A percentile compares a stretch with the other conserved stretches of the same genome.
phyloP scores from a whole-genome alignment of 805 yeast species.

The Cyberlindnera americana region DNA sequence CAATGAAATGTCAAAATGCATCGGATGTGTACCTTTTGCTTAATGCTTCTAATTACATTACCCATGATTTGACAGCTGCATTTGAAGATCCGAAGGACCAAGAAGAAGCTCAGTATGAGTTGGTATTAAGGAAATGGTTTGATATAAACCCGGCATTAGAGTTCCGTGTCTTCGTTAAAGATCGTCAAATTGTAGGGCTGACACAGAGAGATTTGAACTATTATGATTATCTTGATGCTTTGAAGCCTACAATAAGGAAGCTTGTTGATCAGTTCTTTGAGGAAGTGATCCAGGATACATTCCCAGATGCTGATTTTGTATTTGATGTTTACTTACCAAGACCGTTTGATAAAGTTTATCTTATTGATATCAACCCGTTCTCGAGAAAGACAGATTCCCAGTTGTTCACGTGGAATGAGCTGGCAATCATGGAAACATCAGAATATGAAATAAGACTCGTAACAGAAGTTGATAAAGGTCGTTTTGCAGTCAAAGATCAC shows the following conservation, averaged over 20 bases:
- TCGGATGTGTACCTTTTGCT: conserved; percentile 77
- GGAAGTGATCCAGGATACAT: conserved; percentile 41
- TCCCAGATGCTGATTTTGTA: conserved; percentile 56
- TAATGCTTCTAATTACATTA: conserved; percentile 83
- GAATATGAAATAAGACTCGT: conserved; percentile 60
- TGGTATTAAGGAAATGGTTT: conserved; percentile 81
- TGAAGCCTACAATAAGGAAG: conserved; percentile 44
- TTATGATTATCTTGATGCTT: conserved; percentile 61
- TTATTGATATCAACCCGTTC: conserved; percentile 88
- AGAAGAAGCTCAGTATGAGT: conserved; percentile 41
- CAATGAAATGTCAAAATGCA: conserved; percentile 65
- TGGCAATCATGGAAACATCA: conserved; percentile 37
- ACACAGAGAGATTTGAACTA: conserved; percentile 85
- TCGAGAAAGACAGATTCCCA: conserved; percentile 73
- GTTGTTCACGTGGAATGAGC: conserved; percentile 82
- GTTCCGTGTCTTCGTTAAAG: conserved; percentile 78
- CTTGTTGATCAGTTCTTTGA: conserved; percentile 55
- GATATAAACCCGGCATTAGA: conserved; percentile 86
- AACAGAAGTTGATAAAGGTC: conserved; percentile 61
- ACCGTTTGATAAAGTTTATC: conserved; percentile 59
- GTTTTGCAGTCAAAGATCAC: conserved; percentile 79
- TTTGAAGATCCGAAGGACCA: conserved; percentile 47
- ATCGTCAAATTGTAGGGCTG: conserved; percentile 61
- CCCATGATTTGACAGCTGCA: conserved; percentile 77
- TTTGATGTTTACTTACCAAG: conserved; percentile 82